phyloP scores from a whole-genome alignment of 2,329 filamentous ascomycete genomes.

The Didymella exigua region DNA sequence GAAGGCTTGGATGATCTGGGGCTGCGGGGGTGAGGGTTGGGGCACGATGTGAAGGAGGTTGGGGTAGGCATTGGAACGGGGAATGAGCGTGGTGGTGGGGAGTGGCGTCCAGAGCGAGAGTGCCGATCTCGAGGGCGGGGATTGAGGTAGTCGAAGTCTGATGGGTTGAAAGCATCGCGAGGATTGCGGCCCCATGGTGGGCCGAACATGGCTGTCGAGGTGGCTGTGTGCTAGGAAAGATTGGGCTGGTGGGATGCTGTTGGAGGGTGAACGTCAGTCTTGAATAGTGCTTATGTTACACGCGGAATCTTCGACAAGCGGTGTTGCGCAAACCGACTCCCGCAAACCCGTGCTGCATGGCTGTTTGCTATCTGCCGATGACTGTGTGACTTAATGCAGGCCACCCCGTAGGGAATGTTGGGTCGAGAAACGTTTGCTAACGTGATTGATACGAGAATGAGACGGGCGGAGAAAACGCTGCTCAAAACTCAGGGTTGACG shows the following conservation, averaged over 20 bases:
- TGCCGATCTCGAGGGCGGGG: background rate
- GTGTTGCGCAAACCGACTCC: slow-evolving; percentile 9
- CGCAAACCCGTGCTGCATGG: slow-evolving; percentile 1
- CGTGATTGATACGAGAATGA: background rate
- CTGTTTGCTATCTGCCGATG: slow-evolving; percentile 4
- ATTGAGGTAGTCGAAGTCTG: background rate
- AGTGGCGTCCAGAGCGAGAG: background rate
- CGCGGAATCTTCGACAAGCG: background rate
- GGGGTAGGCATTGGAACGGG: background rate
- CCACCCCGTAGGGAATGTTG: background rate
- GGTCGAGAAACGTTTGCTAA: background rate
- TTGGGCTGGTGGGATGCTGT: background rate
- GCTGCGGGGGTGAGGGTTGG: background rate
- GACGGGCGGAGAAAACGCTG: background rate
- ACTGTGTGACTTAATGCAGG: background rate
- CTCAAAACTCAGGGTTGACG: background rate
- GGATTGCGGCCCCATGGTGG: background rate
- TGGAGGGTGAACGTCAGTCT: background rate
- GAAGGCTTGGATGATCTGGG: background rate
- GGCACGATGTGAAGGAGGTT: background rate
- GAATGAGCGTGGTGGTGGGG: background rate
- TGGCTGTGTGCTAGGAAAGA: background rate
- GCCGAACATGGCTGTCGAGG: background rate
- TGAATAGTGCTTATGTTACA: background rate
- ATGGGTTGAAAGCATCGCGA: background rate